Evolutionary conservation across 192 early-diverging fungal species (phyloP).

Genomic region (Spinellus fusiger): DNA sequence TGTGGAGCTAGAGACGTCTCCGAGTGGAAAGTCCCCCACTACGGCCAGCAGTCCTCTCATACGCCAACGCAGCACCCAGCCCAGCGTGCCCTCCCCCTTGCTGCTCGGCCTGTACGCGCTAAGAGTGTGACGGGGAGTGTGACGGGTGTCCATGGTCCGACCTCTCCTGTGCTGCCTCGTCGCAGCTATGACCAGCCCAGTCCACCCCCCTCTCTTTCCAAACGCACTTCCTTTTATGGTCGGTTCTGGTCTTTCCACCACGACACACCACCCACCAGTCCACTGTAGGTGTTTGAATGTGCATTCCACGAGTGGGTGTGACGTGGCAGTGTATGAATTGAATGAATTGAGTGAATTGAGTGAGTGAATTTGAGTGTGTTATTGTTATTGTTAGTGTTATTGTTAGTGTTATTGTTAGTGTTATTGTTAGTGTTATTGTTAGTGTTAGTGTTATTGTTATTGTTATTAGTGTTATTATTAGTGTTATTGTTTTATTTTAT

Average conservation of each 20-base stretch:
- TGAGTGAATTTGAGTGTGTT: too few species aligned
- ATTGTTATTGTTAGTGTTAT: too few species aligned
- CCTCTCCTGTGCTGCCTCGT: not conserved
- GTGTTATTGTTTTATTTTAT: too few species aligned
- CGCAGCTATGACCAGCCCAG: conserved; percentile 5
- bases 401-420: too few species aligned
- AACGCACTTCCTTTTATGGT: conserved; percentile 19
- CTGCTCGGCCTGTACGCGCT: not conserved
- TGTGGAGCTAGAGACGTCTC: conserved; percentile 13
- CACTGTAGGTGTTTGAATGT: too few species aligned
- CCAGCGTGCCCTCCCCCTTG: not conserved
- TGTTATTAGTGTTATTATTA: too few species aligned
- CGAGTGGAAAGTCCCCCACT: not conserved
- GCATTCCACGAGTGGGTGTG: not conserved
- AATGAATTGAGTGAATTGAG: too few species aligned
- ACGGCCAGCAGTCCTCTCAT: too few species aligned
- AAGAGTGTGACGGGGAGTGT: not conserved
- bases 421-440: too few species aligned
- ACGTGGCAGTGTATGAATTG: too few species aligned
- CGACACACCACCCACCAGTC: conserved; percentile 5
- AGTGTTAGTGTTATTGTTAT: too few species aligned
- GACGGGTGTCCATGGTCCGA: not conserved
- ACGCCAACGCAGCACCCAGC: too few species aligned
- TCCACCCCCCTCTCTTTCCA: conserved; percentile 1
- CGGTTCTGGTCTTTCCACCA: conserved; percentile 14